Percentiles rank a stretch among this genome's conserved stretches.
Evolutionary conservation across 495 filamentous ascomycete species (phyloP).

Genomic region (Trichoderma erinaceum): DNA sequence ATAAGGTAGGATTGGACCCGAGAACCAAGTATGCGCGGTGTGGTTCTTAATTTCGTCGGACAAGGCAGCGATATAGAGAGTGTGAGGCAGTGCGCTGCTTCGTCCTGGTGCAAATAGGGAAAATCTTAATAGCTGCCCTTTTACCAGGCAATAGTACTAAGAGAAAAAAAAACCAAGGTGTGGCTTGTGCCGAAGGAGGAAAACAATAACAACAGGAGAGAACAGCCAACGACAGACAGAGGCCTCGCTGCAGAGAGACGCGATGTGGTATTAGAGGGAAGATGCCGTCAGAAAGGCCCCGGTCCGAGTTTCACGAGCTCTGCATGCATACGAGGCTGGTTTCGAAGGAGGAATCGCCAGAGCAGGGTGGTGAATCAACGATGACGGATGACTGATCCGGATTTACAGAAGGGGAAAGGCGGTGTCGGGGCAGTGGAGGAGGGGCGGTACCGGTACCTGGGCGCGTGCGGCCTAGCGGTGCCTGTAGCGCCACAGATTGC

Average conservation of each 20-base stretch:
- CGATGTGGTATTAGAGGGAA: neutral
- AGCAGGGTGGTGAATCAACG: neutral
- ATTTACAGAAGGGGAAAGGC: neutral
- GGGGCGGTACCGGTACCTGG: neutral
- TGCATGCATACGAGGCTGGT: conserved; percentile 7
- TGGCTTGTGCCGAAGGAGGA: neutral
- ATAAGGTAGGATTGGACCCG: too few relatives aligned
- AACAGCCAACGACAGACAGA: neutral
- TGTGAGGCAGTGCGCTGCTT: neutral
- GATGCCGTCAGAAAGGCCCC: neutral
- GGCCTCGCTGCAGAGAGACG: neutral
- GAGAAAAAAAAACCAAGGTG: neutral
- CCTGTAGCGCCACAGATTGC: neutral
- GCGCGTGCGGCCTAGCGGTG: too few relatives aligned
- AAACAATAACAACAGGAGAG: neutral
- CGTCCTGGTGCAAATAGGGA: neutral
- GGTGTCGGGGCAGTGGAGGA: neutral
- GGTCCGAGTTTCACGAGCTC: conserved; percentile 6
- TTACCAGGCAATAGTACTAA: neutral
- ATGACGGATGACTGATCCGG: conserved; percentile 13
- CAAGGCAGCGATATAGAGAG: neutral
- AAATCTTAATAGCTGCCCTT: neutral
- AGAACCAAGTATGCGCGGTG: too few relatives aligned
- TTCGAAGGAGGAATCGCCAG: conserved; percentile 10
- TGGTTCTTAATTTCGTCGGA: neutral